Evolutionary conservation across 2,329 filamentous ascomycete genomes (phyloP), one percentile per base, ranked within the genome.

Genomic region (Plenodomus biglobosus): DNA sequence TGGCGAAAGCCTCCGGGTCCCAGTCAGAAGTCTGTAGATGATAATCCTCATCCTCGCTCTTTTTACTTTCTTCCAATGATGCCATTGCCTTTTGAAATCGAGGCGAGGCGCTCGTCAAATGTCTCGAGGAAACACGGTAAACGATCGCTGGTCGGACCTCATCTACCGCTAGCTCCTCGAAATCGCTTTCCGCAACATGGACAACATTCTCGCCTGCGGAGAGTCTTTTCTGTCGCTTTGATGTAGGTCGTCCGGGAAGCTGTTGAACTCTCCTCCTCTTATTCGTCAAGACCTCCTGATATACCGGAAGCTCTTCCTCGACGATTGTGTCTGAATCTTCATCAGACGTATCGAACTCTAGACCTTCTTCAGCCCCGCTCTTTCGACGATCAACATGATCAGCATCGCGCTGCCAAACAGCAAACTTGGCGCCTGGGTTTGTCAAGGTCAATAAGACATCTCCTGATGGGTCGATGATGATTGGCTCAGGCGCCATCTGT

Each of bases 1-100:
- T 71, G 8, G 70, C 59, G 3, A 79, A 65, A 0, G 76, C 74
- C 6, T 73, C 61, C 3, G 64, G 55, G 44, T 79, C 68, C 58
- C 54, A 62, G 62, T 57, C 54, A 7, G 27, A 32, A 15, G 27
- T 32, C 15, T 32, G 6, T 11, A 32, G 27, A 11, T 32, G 27
- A 3, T 32, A 15, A 1, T 48, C 30, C 8, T 54, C 49, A 1
- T 19, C 1, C 7, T 35, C 40, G 17, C 38, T 34, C 1, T 20
- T 27, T 5, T 52, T 10, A 1, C 22, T 17, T 15, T 44, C 27
- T 8, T 44, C 35, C 22, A 58, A 55, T 27, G 24, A 42, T 3
- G 3, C 15, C 27, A 32, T 3, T 15, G 8, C 27, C 7, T 11
- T 32, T 11, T 11, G 27, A 11, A 32, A 32, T 32, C 11, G 7